Evolutionary conservation across 345 rosid species (phyloP), one percentile per base, ranked within the genome.

Genomic region (Murraya paniculata): DNA sequence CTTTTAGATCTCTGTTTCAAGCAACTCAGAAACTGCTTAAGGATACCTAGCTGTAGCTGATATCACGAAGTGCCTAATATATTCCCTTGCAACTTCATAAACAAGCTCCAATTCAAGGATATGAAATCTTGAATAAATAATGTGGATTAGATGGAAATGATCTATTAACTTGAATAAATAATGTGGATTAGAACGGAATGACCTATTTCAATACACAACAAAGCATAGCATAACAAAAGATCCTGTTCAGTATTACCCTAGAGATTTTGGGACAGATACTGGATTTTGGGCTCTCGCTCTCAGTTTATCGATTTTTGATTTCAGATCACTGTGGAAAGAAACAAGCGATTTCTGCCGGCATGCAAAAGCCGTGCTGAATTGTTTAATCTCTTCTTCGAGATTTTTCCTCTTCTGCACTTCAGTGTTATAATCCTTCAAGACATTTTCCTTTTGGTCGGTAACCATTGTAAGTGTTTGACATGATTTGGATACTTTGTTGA

Each of bases 341-440:
- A 83, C 61, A 2, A 88, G 79, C 59, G 94, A 90, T 56, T 72
- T 91, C 82, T 93, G 95, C 74, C 94, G 83, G 22, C 75, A 81
- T 24, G 90, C 88, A 41, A 95, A 91, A 69, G 93, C 92, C 14
- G 77, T 74, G 80, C 89, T 86, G 72, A 95, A 87, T 74, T 88
- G 86, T 87, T 90, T 92, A 25, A 93, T 84, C 86, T 93, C 92
- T 82, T 89, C 94, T 80, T 90, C 91, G 2, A 95, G 86, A 75
- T 78, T 81, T 78, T 85, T 90, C 82, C 93, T 91, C 79, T 90
- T 83, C 78, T 75, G 85, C n/a, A 86, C 83, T 90, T 92, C 94
- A 55, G 59, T 68, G 76, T 84, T 88, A 75, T 92, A 81, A 73
- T 91, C 93, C 78, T 84, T 89, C 86, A 88, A 82, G 60, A 82